phyloP scores from a whole-genome alignment of 78 protist species.

The Bigelowiella natans region DNA sequence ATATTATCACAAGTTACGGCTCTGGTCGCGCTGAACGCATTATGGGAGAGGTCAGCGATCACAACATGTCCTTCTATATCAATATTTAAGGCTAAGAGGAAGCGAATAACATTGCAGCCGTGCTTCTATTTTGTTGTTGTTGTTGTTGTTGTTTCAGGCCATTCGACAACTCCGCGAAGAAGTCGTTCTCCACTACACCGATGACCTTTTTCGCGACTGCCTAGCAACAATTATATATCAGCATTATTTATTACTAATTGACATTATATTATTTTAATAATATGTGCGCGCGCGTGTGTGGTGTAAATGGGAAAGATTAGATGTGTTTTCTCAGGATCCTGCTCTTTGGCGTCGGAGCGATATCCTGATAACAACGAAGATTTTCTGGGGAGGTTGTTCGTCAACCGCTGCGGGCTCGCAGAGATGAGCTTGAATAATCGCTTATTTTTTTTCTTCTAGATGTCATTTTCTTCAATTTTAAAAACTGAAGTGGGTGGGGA shows the following conservation, averaged over 20 bases:
- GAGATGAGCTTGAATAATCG: no score
- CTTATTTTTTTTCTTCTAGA: no score
- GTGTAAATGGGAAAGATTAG: neutral
- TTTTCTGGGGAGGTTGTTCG: slow-evolving; percentile 12
- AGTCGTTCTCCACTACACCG: neutral
- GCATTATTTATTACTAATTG: neutral
- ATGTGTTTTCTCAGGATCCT: neutral
- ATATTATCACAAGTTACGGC: neutral
- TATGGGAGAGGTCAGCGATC: neutral
- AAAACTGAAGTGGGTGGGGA: no score
- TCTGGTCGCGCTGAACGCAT: neutral
- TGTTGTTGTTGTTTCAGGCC: no score
- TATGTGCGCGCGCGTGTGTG: no score
- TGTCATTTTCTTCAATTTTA: no score
- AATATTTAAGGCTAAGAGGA: no score
- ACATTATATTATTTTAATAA: neutral
- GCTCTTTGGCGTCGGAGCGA: neutral
- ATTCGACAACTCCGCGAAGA: no score
- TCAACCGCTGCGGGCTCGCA: no score
- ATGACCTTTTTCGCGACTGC: neutral
- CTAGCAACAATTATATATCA: neutral
- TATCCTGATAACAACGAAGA: neutral
- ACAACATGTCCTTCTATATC: no score
- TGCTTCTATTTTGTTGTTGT: no score
- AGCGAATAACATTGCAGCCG: no score